These are phyloP conservation scores for Desmodesmus armatus DNA, from an alignment of 139 green algal species.

Conservation along the genomic window DNA sequence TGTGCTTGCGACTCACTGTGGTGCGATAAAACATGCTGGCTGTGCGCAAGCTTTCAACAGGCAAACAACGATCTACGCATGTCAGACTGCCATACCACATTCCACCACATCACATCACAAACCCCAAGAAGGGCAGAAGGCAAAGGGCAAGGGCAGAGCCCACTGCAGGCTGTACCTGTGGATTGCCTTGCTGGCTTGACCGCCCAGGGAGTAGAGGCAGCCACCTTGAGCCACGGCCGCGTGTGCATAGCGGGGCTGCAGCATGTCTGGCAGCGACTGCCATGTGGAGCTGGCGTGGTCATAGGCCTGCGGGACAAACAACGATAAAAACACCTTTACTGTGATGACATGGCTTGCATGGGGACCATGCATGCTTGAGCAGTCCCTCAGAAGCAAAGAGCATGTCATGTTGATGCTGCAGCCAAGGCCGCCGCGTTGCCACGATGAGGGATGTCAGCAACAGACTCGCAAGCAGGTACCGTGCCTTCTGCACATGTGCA, in stretches of 20 bases:
- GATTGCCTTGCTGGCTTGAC: slow-evolving; percentile 58
- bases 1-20: too few species aligned
- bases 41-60: too few species aligned
- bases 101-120: too few species aligned
- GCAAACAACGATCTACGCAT: neutral
- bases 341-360: neutral
- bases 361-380: neutral
- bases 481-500: too few species aligned
- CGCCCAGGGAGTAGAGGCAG: slow-evolving; percentile 67
- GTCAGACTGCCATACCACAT: too few species aligned
- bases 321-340: too few species aligned
- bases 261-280: slow-evolving; percentile 49
- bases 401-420: neutral
- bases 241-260: slow-evolving; percentile 52
- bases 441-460: too few species aligned
- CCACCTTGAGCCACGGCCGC: slow-evolving; percentile 53
- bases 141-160: neutral
- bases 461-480: too few species aligned
- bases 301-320: slow-evolving; percentile 26
- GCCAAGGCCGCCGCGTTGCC: too few species aligned
- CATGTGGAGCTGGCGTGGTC: neutral
- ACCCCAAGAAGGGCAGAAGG: neutral
- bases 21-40: too few species aligned
- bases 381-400: neutral
- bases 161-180: slow-evolving; percentile 50